phyloP scores from a whole-genome alignment of 2,329 filamentous ascomycete species.

The Raffaelea albimanens region DNA sequence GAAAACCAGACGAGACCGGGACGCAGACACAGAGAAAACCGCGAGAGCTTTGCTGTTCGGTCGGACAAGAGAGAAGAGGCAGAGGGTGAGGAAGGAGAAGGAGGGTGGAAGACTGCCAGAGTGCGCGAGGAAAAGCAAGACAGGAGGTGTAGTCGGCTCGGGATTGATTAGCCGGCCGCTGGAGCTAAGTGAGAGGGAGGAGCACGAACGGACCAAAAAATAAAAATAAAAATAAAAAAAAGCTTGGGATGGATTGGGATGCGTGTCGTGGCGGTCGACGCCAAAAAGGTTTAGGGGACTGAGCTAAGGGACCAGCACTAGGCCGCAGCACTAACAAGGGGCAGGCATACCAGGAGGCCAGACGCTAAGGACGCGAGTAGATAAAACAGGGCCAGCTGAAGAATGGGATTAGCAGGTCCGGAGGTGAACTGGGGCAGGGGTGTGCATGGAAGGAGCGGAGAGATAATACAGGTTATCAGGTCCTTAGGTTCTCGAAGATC shows the following conservation, averaged over 20 bases:
- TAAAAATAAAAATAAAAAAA: constrained; percentile 1
- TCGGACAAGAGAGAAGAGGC: neutral
- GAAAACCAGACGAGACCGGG: too few species aligned
- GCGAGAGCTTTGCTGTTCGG: too few species aligned
- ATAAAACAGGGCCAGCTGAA: neutral
- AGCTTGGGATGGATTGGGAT: neutral
- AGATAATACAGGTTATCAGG: too few species aligned
- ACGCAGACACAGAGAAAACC: too few species aligned
- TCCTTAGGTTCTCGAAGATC: too few species aligned
- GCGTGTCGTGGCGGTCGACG: too few species aligned
- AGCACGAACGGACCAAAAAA: neutral
- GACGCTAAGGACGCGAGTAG: neutral
- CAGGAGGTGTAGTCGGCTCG: neutral
- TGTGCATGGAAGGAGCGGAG: neutral
- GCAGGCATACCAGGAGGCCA: neutral
- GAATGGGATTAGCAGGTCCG: neutral
- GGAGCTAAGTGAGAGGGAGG: too few species aligned
- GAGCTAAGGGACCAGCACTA: too few species aligned
- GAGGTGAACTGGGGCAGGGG: neutral
- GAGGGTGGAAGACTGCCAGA: too few species aligned
- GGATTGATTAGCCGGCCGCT: too few species aligned
- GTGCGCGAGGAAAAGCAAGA: neutral
- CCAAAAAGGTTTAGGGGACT: too few species aligned
- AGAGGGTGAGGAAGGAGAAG: neutral
- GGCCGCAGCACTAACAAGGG: neutral